Base-by-base conservation (phyloP, 331 rosid species). In the Cydonia oblonga region DNA sequence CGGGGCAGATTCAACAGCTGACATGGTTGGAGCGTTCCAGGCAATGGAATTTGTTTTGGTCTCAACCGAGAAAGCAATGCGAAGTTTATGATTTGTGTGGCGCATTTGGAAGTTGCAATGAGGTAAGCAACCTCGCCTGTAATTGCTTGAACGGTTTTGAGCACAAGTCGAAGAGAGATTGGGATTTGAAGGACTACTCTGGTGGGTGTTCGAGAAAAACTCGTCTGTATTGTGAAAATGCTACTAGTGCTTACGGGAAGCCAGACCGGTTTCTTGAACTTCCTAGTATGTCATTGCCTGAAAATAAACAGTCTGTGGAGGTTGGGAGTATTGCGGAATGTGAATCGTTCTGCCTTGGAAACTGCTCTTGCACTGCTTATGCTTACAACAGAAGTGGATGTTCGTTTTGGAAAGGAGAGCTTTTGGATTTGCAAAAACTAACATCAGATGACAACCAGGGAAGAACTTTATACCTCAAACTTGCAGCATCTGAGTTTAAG, bases 401-500 rank as follows among this genome's bases (percentile, higher is more conserved):
- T 49, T 74, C 25, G 25, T 11, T 69, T 44, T 86, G 86, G 88
- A 18, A 0, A 4, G 88, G 68, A 33, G 83, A 77, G 1, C 75
- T 84, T 28, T 59, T 74, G 62, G 3, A 84, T 80, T 53, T 81
- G 68, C 16, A 66, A 14, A 74, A 79, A 46, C 73, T 52, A 18
- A 2, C 49, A 2, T 24, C 13, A 28, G 56, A n/a, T 7, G 72
- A 73, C 5, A 1, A 59, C 25, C 1, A 10, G 2, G 86, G 79
- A 6, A 76, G 7, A n/a, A 68, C 75, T 5, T 38, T 83, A 28
- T 24, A 81, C 64, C 68, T 86, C 52, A 81, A 57, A 54, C 81
- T 86, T 1, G 86, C 90, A 68, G 88, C 90, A 60, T 86, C 87
- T 6, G 87, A 86, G 72, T 44, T 83, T 19, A 22, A 53, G 4